These are phyloP conservation scores for Agrocybe chaxingu DNA, from an alignment of 768 basidiomycete genomes.

Conservation along the genomic window DNA sequence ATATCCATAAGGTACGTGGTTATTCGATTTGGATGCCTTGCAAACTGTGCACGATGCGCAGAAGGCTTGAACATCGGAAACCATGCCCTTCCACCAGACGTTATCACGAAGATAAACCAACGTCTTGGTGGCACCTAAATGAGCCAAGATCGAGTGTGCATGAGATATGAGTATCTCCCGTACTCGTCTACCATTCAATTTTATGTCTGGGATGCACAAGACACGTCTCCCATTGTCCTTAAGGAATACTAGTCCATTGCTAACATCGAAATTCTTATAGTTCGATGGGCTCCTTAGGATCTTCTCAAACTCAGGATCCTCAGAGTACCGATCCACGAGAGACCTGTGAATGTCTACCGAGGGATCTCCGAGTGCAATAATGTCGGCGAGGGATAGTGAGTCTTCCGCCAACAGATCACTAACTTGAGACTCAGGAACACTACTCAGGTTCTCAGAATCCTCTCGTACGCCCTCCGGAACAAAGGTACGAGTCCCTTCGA, in stretches of 20 bases:
- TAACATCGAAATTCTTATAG: conserved; percentile 15
- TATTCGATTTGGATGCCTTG: not conserved
- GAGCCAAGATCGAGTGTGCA: conserved; percentile 37
- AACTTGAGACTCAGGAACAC: not conserved
- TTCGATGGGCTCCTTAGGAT: conserved; percentile 8
- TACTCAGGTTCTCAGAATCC: too few species aligned
- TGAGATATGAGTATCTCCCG: conserved; percentile 33
- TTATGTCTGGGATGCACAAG: conserved; percentile 26
- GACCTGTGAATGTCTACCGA: conserved; percentile 1
- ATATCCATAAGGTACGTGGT: not conserved
- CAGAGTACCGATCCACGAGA: conserved; percentile 3
- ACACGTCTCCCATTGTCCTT: not conserved
- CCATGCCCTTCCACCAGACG: conserved; percentile 24
- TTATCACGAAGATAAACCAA: conserved; percentile 18
- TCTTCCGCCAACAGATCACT: conserved; percentile 3
- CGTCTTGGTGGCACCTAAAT: conserved; percentile 35
- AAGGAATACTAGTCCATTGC: conserved; percentile 10
- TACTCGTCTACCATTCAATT: conserved; percentile 9
- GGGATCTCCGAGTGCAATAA: conserved; percentile 3
- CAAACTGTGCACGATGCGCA: not conserved
- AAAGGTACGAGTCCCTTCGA: too few species aligned
- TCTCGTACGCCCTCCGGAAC: too few species aligned
- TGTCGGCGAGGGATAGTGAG: not conserved
- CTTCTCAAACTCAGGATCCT: conserved; percentile 13
- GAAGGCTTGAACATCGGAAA: conserved; percentile 3